Conservation (phyloP, 2,329 filamentous ascomycete genomes). For the Diplocarpon mali region DNA sequence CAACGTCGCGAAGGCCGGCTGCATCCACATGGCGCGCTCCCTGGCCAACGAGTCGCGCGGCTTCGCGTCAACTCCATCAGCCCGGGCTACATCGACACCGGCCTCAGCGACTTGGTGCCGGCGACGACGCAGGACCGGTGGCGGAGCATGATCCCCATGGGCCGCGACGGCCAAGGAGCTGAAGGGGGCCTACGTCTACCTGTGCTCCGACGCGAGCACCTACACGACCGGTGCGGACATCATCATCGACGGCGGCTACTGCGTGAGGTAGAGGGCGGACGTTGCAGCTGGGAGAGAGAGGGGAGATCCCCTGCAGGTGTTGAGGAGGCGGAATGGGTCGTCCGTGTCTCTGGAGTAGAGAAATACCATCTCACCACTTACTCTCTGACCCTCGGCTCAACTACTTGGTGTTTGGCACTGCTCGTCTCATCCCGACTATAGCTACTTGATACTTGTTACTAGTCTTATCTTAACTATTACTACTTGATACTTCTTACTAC, state of each 20-base stretch:
- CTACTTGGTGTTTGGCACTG: too few species aligned
- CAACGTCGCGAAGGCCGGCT: slow-evolving; percentile 55
- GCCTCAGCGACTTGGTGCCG: slow-evolving; percentile 49
- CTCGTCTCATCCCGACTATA: too few species aligned
- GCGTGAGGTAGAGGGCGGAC: slow-evolving; percentile 9
- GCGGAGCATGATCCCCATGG: slow-evolving; percentile 49
- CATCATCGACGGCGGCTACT: slow-evolving; percentile 38
- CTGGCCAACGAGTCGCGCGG: slow-evolving; percentile 60
- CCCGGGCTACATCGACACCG: slow-evolving; percentile 59
- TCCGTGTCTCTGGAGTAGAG: too few species aligned
- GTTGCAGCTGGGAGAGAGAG: too few species aligned
- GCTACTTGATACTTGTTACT: too few species aligned
- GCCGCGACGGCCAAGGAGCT: slow-evolving; percentile 48
- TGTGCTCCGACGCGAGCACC: slow-evolving; percentile 34
- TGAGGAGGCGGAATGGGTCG: too few species aligned
- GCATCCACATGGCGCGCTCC: slow-evolving; percentile 51
- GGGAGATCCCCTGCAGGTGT: too few species aligned
- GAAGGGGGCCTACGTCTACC: slow-evolving; percentile 45
- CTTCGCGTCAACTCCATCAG: slow-evolving; percentile 61
- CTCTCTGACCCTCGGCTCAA: too few species aligned
- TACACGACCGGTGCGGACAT: slow-evolving; percentile 40
- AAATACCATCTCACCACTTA: too few species aligned
- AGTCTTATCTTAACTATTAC: too few species aligned
- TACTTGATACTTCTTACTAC: too few species aligned
- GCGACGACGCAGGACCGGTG: slow-evolving; percentile 45